phyloP scores from a whole-genome alignment of 1,284 basidiomycete genomes.

The Ceratobasidium sp. region DNA sequence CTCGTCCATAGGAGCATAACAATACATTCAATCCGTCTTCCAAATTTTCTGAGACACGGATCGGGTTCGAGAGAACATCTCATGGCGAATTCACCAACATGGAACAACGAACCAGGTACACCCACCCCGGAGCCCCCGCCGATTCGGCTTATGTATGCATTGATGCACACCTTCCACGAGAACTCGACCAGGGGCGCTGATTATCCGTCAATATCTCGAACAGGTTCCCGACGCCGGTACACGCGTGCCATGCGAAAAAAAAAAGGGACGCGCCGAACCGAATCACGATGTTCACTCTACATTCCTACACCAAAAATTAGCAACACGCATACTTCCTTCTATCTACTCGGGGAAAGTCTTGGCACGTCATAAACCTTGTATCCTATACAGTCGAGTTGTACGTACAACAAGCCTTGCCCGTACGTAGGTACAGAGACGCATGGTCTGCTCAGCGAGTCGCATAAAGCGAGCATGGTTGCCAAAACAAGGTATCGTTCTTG shows the following conservation, averaged over 20 bases:
- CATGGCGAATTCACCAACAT: too few species aligned
- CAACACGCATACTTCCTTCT: not conserved
- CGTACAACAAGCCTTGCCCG: not conserved
- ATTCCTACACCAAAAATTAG: not conserved
- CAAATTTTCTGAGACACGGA: too few species aligned
- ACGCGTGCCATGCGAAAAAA: not conserved
- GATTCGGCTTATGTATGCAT: too few species aligned
- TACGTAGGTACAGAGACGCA: too few species aligned
- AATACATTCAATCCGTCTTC: too few species aligned
- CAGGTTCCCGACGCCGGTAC: not conserved
- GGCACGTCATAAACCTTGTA: not conserved
- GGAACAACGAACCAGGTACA: too few species aligned
- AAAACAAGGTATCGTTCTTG: not conserved
- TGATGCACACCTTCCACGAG: too few species aligned
- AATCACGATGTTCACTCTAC: not conserved
- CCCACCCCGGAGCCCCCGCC: too few species aligned
- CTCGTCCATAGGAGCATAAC: too few species aligned
- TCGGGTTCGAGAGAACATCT: too few species aligned
- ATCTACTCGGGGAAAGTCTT: not conserved
- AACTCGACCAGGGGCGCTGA: too few species aligned
- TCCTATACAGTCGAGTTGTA: not conserved
- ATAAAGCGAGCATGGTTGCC: not conserved
- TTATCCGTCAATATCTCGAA: not conserved
- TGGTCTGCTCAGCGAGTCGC: not conserved
- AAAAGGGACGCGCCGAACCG: not conserved